Evolutionary conservation across 352 stramenopile species (phyloP).

Genomic region (Pythium angustatum): DNA sequence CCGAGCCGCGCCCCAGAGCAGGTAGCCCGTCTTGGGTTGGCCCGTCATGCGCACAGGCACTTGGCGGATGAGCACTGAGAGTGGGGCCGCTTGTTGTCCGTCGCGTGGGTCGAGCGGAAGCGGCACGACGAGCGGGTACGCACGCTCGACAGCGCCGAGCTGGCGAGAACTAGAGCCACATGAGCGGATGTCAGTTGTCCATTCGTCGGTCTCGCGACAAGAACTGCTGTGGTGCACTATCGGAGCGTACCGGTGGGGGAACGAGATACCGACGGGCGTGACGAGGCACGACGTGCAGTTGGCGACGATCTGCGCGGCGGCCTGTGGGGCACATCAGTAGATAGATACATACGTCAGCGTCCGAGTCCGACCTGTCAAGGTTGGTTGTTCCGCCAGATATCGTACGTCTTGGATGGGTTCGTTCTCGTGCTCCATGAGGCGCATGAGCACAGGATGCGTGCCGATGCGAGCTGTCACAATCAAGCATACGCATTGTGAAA

Average conservation of each 20-base stretch:
- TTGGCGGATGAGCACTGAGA: slow-evolving; percentile 76
- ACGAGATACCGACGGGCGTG: slow-evolving; percentile 66
- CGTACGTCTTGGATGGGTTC: slow-evolving; percentile 75
- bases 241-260: slow-evolving; percentile 42
- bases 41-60: slow-evolving; percentile 83
- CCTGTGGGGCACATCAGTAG: slow-evolving; percentile 27
- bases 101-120: slow-evolving; percentile 70
- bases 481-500: neutral
- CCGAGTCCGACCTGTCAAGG: too few species aligned
- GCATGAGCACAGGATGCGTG: slow-evolving; percentile 63
- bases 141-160: slow-evolving; percentile 54
- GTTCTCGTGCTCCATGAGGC: slow-evolving; percentile 76
- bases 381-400: too few species aligned
- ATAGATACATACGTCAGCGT: too few species aligned
- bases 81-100: slow-evolving; percentile 29
- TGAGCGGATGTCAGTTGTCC: neutral
- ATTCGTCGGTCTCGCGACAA: too few species aligned
- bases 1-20: slow-evolving; percentile 81
- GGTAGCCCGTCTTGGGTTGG: slow-evolving; percentile 84
- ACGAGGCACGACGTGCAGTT: slow-evolving; percentile 49
- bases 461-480: slow-evolving; percentile 53
- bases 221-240: neutral
- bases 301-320: slow-evolving; percentile 62
- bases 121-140: slow-evolving; percentile 52
- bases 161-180: slow-evolving; percentile 43